phyloP scores from a whole-genome alignment of 2,329 filamentous ascomycete species.

The Aureobasidium sp. region DNA sequence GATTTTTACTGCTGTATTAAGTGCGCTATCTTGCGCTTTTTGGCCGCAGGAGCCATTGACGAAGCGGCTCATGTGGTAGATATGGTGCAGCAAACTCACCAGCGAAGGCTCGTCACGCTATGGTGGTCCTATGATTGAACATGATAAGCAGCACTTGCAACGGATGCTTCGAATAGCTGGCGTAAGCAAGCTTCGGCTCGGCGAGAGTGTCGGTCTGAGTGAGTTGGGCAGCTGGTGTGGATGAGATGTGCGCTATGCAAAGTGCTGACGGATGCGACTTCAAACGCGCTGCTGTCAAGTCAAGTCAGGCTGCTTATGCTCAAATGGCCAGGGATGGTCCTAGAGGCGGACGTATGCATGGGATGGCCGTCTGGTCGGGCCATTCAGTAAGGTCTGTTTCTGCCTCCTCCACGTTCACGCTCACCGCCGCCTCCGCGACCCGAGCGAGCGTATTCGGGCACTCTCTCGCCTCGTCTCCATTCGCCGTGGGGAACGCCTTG shows the following conservation, averaged over 20 bases:
- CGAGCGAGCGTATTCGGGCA: conserved; percentile 24
- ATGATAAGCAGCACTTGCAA: neutral
- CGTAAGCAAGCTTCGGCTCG: neutral
- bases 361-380: neutral
- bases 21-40: neutral
- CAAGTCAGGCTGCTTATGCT: neutral
- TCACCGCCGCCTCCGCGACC: conserved; percentile 20
- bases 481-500: conserved; percentile 29
- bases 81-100: neutral
- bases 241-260: too few relatives aligned
- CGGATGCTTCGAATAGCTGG: neutral
- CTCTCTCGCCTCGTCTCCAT: conserved; percentile 34
- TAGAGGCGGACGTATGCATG: neutral
- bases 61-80: neutral
- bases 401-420: conserved; percentile 20
- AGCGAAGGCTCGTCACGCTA: neutral
- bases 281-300: neutral
- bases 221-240: neutral
- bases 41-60: neutral
- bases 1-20: neutral
- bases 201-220: neutral
- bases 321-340: neutral
- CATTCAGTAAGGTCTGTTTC: conserved; percentile 16
- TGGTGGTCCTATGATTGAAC: neutral
- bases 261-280: too few relatives aligned